Percentiles rank a stretch among this genome's conserved stretches.
These are phyloP conservation scores for Schwanniomyces vanrijiae DNA, from an alignment of 805 yeast genomes.

Conservation along the genomic window DNA sequence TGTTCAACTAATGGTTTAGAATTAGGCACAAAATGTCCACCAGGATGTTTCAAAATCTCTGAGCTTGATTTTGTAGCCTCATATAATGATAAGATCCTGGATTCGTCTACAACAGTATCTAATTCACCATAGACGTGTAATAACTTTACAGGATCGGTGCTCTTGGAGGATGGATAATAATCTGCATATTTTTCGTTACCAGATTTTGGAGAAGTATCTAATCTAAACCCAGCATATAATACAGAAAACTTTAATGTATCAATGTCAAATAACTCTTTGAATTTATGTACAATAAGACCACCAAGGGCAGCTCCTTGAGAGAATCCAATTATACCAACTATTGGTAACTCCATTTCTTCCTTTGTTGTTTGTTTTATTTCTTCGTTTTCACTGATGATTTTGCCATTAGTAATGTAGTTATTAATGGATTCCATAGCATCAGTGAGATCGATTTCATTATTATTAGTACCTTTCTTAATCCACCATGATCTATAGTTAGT, in stretches of 20 bases:
- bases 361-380: conserved; percentile 18
- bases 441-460: conserved; percentile 49
- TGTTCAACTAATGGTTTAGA: conserved; percentile 52
- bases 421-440: conserved; percentile 50
- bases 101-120: conserved; percentile 82
- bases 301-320: conserved; percentile 94
- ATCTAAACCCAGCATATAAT: conserved; percentile 64
- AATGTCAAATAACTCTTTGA: conserved; percentile 51
- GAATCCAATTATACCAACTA: conserved; percentile 86
- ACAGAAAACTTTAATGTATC: conserved; percentile 65
- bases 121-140: conserved; percentile 83
- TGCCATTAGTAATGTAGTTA: conserved; percentile 56
- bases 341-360: conserved; percentile 48
- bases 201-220: conserved; percentile 24
- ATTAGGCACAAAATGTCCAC: conserved; percentile 96
- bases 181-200: conserved; percentile 25
- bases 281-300: conserved; percentile 63
- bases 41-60: conserved; percentile 79
- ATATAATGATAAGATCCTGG: conserved; percentile 62
- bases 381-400: conserved; percentile 36
- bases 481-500: conserved; percentile 72
- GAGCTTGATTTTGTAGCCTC: conserved; percentile 42
- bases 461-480: conserved; percentile 45
- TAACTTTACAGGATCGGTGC: conserved; percentile 24
- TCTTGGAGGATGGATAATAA: conserved; percentile 21